Evolutionary conservation across 2,329 filamentous ascomycete species (phyloP).

Genomic region (Bipolaris zeicola): DNA sequence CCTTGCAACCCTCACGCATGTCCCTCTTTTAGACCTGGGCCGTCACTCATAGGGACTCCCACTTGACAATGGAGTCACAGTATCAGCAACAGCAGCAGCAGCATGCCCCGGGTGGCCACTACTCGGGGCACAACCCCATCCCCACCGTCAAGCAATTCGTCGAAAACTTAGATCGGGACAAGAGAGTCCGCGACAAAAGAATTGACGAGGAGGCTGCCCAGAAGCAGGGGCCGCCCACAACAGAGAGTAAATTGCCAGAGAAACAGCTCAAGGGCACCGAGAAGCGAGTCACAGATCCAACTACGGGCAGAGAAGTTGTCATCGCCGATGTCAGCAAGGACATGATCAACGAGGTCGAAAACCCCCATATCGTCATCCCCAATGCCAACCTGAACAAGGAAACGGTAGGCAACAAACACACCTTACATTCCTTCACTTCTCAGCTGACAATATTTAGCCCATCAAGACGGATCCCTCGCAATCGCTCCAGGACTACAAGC

Average conservation of each 20-base stretch:
- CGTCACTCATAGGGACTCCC: not conserved
- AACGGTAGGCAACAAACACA: constrained; percentile 54
- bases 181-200: constrained; percentile 72
- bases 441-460: constrained; percentile 47
- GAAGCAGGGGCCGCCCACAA: constrained; percentile 38
- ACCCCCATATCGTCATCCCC: constrained; percentile 79
- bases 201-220: constrained; percentile 61
- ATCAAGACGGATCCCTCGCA: constrained; percentile 74
- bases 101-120: constrained; percentile 66
- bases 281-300: constrained; percentile 79
- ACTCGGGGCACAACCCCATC: constrained; percentile 81
- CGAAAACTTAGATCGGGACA: constrained; percentile 76
- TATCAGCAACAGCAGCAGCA: constrained; percentile 55
- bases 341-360: constrained; percentile 70
- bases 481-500: constrained; percentile 77
- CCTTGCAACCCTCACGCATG: constrained; percentile 6
- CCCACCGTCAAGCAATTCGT: constrained; percentile 88
- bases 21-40: constrained; percentile 6
- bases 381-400: constrained; percentile 84
- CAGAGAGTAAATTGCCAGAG: constrained; percentile 54
- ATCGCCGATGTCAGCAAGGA: constrained; percentile 81
- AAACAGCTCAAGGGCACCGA: constrained; percentile 55
- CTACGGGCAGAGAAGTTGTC: constrained; percentile 81
- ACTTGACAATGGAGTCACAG: constrained; percentile 41
- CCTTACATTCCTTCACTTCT: not conserved